These are phyloP conservation scores for Claviceps sp. DNA, from an alignment of 2,329 filamentous ascomycete species.

Conservation along the genomic window DNA sequence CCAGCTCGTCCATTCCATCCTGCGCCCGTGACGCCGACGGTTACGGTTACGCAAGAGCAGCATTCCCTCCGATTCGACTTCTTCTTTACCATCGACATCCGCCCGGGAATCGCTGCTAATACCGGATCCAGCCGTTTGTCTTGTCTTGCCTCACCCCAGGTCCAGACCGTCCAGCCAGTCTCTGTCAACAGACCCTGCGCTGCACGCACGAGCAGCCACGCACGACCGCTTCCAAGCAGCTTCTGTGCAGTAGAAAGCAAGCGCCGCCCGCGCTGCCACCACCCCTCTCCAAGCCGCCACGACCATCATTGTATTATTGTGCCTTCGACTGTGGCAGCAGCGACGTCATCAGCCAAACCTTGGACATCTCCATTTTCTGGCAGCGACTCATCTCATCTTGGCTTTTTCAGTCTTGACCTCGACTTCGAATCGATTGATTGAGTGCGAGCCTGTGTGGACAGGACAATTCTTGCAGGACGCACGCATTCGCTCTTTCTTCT, in stretches of 20 bases:
- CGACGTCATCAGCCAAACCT: slow-evolving; percentile 3
- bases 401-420: neutral
- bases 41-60: slow-evolving; percentile 6
- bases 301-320: neutral
- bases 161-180: slow-evolving; percentile 6
- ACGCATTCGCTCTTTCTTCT: slow-evolving; percentile 31
- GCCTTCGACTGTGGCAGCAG: neutral
- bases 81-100: neutral
- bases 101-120: slow-evolving; percentile 1
- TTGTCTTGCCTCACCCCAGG: slow-evolving; percentile 8
- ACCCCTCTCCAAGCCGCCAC: neutral
- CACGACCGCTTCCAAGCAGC: neutral
- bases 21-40: slow-evolving; percentile 8
- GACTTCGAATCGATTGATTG: slow-evolving; percentile 4
- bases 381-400: neutral
- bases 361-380: neutral
- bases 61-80: neutral
- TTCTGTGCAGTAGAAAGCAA: slow-evolving; percentile 1
- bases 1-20: slow-evolving; percentile 7
- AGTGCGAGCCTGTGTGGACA: slow-evolving; percentile 18
- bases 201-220: neutral
- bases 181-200: neutral
- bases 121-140: slow-evolving; percentile 7
- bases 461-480: slow-evolving; percentile 32
- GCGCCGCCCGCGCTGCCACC: neutral